Base-by-base conservation (phyloP, 176 grass and related monocot genomes). In the Oryza brachyantha region DNA sequence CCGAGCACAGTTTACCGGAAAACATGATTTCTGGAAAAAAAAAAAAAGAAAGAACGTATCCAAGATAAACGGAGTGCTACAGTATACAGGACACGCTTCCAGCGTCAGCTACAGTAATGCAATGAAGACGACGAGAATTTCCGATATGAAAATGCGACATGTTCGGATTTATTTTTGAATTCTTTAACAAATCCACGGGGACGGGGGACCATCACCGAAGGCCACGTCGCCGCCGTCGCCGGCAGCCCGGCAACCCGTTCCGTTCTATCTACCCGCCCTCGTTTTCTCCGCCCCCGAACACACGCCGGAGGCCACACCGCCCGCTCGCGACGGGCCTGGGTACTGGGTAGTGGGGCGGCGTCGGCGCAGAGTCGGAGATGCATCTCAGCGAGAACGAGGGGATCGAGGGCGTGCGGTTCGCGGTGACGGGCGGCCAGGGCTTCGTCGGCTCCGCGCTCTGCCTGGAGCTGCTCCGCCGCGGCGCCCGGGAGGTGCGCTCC, bases 321-420 rank as follows among this genome's bases (percentile, higher is more conserved):
- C 1, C 31, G 4, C 65, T 3, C 36, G 16, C n/a, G n/a, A n/a
- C n/a, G n/a, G n/a, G n/a, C n/a, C n/a, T n/a, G n/a, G n/a, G n/a
- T n/a, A 12, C 2, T 7, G 32, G 1, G 1, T 13, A 1, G 36
- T 43, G 29, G 40, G 17, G 22, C 10, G 52, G 21, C 46, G 46
- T 1, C 21, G 52, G 8, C 52, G 10, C 21, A 9, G 52, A 14
- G 57, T 21, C 48, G 0, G 27, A 24, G 68, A 92, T 98, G 95
- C 91, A 93, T 90, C 89, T 90, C 71, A 93, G 91, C 70, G 85
- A 52, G 88, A 86, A 92, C 70, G 88, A 88, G 85, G 95, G 89
- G 64, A 86, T 94, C 75, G 89, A 90, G 81, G 92, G 89, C 60
- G 35, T 68, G 42, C 85, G 82, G 85, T 97, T 85, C 82, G 89